Conservation (phyloP, 192 early-diverging fungal species). For the Dispira parvispora region DNA sequence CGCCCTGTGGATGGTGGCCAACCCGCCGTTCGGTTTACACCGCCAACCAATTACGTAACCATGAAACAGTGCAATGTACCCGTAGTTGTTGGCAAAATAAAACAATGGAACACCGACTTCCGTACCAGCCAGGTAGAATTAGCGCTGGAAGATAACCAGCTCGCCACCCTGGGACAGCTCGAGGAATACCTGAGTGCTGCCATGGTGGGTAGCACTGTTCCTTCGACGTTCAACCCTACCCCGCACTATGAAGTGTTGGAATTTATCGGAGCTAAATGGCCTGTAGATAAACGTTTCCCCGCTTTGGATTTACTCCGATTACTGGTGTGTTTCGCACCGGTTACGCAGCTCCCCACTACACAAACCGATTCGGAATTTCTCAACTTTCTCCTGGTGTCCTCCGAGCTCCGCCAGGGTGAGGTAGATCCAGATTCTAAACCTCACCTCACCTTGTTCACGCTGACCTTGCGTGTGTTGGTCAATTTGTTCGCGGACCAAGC, state of each 20-base stretch:
- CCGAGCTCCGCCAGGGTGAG: conserved; percentile 13
- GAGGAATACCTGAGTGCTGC: background rate
- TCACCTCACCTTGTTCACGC: conserved; percentile 58
- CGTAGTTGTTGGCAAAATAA: conserved; percentile 59
- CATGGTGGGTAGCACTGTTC: background rate
- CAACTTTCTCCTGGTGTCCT: conserved; percentile 20
- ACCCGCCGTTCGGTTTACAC: conserved; percentile 1
- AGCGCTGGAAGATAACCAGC: conserved; percentile 12
- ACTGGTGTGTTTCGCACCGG: conserved; percentile 31
- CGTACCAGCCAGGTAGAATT: conserved; percentile 8
- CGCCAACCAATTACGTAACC: conserved; percentile 30
- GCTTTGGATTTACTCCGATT: conserved; percentile 74
- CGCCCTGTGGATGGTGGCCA: conserved; percentile 12
- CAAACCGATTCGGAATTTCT: conserved; percentile 26
- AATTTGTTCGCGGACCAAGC: conserved; percentile 48
- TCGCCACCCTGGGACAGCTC: conserved; percentile 13
- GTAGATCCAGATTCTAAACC: conserved; percentile 14
- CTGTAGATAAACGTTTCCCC: conserved; percentile 50
- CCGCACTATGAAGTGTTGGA: conserved; percentile 26
- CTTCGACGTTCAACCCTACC: conserved; percentile 17
- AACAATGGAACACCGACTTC: conserved; percentile 45
- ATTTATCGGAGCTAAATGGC: conserved; percentile 49
- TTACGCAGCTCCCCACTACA: conserved; percentile 18
- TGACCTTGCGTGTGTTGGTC: conserved; percentile 47
- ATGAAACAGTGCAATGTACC: conserved; percentile 51